Percentiles rank a stretch among this genome's conserved stretches.
phyloP scores from a whole-genome alignment of 2,329 filamentous ascomycete species.

The Ceratocystis cubensis region DNA sequence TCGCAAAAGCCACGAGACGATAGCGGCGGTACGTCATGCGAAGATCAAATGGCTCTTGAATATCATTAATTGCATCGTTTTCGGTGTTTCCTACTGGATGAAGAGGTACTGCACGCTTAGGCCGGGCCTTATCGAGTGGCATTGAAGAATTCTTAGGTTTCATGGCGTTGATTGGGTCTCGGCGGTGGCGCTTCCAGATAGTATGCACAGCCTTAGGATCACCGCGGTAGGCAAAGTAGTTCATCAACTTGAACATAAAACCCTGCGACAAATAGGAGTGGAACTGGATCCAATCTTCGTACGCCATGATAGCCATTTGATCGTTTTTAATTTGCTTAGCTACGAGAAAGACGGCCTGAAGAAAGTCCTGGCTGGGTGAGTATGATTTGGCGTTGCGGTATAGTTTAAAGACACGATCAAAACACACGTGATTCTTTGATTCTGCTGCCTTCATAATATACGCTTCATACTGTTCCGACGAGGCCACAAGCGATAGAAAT shows the following conservation, averaged over 20 bases:
- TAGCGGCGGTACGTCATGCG: slow-evolving; percentile 15
- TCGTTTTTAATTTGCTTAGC: not conserved
- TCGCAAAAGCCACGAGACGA: slow-evolving; percentile 14
- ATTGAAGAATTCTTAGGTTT: not conserved
- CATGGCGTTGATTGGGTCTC: not conserved
- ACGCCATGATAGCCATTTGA: not conserved
- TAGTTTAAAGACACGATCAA: not conserved
- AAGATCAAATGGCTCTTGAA: not conserved
- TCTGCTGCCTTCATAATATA: slow-evolving; percentile 9
- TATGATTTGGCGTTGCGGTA: slow-evolving; percentile 12
- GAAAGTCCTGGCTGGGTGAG: slow-evolving; percentile 6
- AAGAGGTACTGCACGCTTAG: not conserved
- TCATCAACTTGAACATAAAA: slow-evolving; percentile 9
- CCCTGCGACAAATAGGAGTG: not conserved
- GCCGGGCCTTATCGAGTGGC: not conserved
- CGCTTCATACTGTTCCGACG: slow-evolving; percentile 8
- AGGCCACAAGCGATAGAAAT: slow-evolving; percentile 4
- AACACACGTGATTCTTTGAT: not conserved
- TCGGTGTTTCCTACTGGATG: slow-evolving; percentile 1
- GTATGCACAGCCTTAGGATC: slow-evolving; percentile 16
- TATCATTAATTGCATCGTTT: slow-evolving; percentile 11
- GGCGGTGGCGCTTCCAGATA: slow-evolving; percentile 15
- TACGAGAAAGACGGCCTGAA: not conserved
- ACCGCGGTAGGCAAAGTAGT: slow-evolving; percentile 15
- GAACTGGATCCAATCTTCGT: slow-evolving; percentile 16